A percentile compares a stretch with the other conserved stretches of the same genome.
These are phyloP conservation scores for Penicillium subrubescens DNA, from an alignment of 495 filamentous ascomycete species.

Conservation along the genomic window DNA sequence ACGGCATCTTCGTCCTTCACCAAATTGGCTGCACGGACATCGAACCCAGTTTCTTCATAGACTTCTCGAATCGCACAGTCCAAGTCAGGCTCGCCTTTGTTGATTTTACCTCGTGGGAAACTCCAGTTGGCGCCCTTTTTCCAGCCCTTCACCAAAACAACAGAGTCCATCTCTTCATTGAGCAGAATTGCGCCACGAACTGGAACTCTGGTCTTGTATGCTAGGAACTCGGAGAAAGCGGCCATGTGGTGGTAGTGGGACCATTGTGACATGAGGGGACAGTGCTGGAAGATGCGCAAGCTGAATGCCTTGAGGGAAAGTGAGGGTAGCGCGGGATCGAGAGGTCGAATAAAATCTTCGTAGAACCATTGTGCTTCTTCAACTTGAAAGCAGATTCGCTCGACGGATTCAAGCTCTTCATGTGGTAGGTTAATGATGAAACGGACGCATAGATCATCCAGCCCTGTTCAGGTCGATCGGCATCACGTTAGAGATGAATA, in stretches of 20 bases:
- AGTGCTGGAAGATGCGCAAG: conserved; percentile 87
- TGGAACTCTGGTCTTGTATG: conserved; percentile 91
- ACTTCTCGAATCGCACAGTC: conserved; percentile 93
- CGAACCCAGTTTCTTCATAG: conserved; percentile 92
- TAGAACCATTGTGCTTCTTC: conserved; percentile 99
- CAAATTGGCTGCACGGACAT: conserved; percentile 71
- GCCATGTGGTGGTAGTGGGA: conserved; percentile 72
- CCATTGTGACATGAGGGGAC: conserved; percentile 80
- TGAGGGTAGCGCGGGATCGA: conserved; percentile 81
- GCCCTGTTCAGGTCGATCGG: conserved; percentile 55
- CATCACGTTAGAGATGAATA: conserved; percentile 7
- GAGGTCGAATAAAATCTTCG: conserved; percentile 95
- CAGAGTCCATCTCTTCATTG: conserved; percentile 87
- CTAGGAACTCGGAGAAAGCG: conserved; percentile 86
- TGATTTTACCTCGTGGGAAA: conserved; percentile 95
- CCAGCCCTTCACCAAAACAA: conserved; percentile 93
- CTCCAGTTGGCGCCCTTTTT: conserved; percentile 97
- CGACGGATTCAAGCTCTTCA: conserved; percentile 85
- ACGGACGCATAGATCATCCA: conserved; percentile 92
- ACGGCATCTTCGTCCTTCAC: conserved; percentile 65
- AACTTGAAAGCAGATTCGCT: conserved; percentile 95
- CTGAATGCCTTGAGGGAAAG: conserved; percentile 82
- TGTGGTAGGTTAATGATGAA: conserved; percentile 95
- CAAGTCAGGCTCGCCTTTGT: conserved; percentile 89
- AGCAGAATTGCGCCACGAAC: conserved; percentile 92